Base-by-base conservation (phyloP, 176 grass and related monocot genomes). In the Triticum urartu region DNA sequence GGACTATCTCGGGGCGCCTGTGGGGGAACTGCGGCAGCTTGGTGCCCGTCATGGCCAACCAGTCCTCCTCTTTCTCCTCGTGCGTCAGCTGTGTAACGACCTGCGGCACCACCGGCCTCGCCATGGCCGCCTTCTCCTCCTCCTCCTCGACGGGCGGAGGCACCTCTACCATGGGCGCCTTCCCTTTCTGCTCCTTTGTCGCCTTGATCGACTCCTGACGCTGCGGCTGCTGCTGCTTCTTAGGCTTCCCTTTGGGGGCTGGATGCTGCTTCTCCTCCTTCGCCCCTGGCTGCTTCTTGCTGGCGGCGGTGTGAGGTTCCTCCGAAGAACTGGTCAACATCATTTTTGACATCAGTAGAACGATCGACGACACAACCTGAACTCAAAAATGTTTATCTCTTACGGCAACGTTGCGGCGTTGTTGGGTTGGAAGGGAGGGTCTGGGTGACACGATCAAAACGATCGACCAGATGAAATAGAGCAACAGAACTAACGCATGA, bases 1-100 rank as follows among this genome's bases (percentile, higher is more conserved):
- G 93, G 4, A 95, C 79, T 70, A 61, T 65, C 64, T 95, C 95
- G 58, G 89, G 52, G 80, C 95, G 85, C 89, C 88, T 93, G 81
- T 95, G 91, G 48, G 93, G 95, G 25, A 93, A 85, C 80, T 81
- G 87, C 1, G 95, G 89, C 65, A 98, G 91, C 93, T 93, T 98
- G 85, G 91, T 87, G 76, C 93, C 95, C 34, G 90, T 95, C 85
- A 98, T 92, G 52, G 81, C 87, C 71, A 98, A 7, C 70, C 93
- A 95, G 71, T 98, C 93, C 21, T 98, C 95, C 80, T 98, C 93
- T 77, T 93, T 98, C 59, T 98, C 95, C 87, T 88, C 93, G 28
- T 93, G 78, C 35, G 93, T 89, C 86, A 98, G 89, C 66, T 89
- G 88, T 9, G 90, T 90, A 67, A 72, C 88, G 89, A 98, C 92